Evolutionary conservation across 164 flowering plant genomes (phyloP).

Genomic region (Magnolia officinalis): DNA sequence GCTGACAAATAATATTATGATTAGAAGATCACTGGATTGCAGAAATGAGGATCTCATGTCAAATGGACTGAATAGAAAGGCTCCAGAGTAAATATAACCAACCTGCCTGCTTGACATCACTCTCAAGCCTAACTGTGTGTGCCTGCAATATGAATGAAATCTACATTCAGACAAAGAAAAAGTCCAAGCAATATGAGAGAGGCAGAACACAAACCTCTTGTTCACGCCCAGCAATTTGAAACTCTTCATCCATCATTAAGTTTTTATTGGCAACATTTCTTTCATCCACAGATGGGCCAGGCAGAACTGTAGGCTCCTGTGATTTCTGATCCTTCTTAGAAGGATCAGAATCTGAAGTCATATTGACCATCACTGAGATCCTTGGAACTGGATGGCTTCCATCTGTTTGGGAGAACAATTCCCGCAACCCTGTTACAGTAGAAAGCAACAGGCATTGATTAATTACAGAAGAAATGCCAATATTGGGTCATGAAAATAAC

Average conservation of each 20-base stretch:
- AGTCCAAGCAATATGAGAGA: background rate
- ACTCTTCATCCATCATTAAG: constrained; percentile 86
- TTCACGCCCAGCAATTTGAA: constrained; percentile 61
- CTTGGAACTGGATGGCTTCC: constrained; percentile 68
- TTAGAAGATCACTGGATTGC: constrained; percentile 7
- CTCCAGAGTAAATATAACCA: constrained; percentile 9
- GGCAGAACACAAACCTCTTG: constrained; percentile 55
- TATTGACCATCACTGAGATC: constrained; percentile 92
- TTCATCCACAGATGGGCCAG: constrained; percentile 52
- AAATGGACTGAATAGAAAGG: background rate
- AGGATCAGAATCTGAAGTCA: constrained; percentile 64
- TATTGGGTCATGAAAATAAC: background rate
- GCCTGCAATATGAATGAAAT: constrained; percentile 41
- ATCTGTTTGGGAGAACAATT: constrained; percentile 94
- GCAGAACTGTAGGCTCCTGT: constrained; percentile 37
- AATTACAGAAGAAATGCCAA: background rate
- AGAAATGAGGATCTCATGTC: background rate
- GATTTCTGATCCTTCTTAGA: constrained; percentile 48
- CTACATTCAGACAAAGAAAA: constrained; percentile 8
- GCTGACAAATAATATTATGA: constrained; percentile 8
- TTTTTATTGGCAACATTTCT: constrained; percentile 54
- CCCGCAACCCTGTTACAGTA: constrained; percentile 72
- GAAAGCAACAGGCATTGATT: background rate
- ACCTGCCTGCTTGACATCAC: constrained; percentile 63
- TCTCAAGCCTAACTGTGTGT: constrained; percentile 30